A percentile compares a stretch with the other conserved stretches of the same genome.
phyloP scores from a whole-genome alignment of 768 basidiomycete genomes.

The Hericium coralloides region DNA sequence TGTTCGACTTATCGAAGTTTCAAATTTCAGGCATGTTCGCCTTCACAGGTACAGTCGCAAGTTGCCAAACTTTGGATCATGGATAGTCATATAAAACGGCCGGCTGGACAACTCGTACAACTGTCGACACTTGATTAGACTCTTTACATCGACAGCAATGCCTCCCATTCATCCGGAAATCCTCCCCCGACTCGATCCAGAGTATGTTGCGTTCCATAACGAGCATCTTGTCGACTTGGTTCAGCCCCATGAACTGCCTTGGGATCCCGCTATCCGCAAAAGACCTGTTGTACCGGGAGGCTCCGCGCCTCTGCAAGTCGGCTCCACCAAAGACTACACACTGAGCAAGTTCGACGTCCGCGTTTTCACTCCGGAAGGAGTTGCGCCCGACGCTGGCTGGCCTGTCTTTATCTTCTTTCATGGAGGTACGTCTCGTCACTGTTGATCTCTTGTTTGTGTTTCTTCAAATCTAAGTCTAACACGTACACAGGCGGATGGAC shows the following conservation, averaged over 20 bases:
- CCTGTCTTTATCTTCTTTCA: slow-evolving; percentile 69
- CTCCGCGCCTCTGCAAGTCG: slow-evolving; percentile 48
- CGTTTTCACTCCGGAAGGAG: slow-evolving; percentile 53
- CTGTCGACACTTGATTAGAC: too few relatives aligned
- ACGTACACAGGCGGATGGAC: slow-evolving; percentile 60
- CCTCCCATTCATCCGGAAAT: slow-evolving; percentile 54
- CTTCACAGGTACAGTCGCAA: too few relatives aligned
- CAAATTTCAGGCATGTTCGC: too few relatives aligned
- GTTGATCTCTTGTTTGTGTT: not conserved
- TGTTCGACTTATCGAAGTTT: too few relatives aligned
- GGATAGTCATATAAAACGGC: too few relatives aligned
- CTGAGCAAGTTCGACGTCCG: slow-evolving; percentile 47
- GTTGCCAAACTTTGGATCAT: too few relatives aligned
- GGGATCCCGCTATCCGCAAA: slow-evolving; percentile 51
- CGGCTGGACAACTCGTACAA: too few relatives aligned
- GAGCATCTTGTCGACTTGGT: slow-evolving; percentile 34
- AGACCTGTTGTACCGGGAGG: slow-evolving; percentile 45
- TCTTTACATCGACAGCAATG: too few relatives aligned
- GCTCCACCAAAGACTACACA: slow-evolving; percentile 41
- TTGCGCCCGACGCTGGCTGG: slow-evolving; percentile 49
- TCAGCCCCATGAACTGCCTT: slow-evolving; percentile 48
- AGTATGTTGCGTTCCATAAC: slow-evolving; percentile 60
- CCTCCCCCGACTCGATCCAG: slow-evolving; percentile 48
- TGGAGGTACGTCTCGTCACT: slow-evolving; percentile 38
- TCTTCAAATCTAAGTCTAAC: not conserved